A percentile compares a stretch with the other conserved stretches of the same genome.
phyloP scores from a whole-genome alignment of 2,329 filamentous ascomycete species.

The Monosporascus sp. region DNA sequence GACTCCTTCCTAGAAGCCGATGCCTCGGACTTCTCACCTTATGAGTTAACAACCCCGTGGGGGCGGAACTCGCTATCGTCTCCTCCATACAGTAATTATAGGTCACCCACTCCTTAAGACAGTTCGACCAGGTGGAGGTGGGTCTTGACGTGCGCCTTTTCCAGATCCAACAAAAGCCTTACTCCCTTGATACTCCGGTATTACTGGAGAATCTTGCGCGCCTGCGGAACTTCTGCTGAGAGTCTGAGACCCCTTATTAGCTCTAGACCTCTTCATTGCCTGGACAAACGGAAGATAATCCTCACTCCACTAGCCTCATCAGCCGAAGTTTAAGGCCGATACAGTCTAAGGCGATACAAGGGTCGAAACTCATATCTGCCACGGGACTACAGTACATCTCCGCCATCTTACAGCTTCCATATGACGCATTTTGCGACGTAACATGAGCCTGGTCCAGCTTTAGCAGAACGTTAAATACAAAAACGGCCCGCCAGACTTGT shows the following conservation, averaged over 20 bases:
- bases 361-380: background rate
- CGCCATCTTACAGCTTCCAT: background rate
- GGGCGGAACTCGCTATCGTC: background rate
- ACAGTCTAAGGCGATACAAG: background rate
- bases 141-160: background rate
- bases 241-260: background rate
- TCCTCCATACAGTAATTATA: background rate
- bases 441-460: background rate
- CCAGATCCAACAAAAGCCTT: background rate
- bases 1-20: slow-evolving; percentile 9
- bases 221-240: background rate
- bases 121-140: background rate
- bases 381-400: background rate
- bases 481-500: slow-evolving; percentile 10
- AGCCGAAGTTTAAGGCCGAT: background rate
- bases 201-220: background rate
- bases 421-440: background rate
- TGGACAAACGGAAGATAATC: background rate
- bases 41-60: background rate
- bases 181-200: background rate
- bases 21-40: background rate
- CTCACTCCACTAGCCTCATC: background rate
- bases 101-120: background rate
- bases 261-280: background rate
- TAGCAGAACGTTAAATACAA: slow-evolving; percentile 5